Evolutionary conservation across 2,329 filamentous ascomycete species (phyloP).

Genomic region (Cordyceps farinosa): DNA sequence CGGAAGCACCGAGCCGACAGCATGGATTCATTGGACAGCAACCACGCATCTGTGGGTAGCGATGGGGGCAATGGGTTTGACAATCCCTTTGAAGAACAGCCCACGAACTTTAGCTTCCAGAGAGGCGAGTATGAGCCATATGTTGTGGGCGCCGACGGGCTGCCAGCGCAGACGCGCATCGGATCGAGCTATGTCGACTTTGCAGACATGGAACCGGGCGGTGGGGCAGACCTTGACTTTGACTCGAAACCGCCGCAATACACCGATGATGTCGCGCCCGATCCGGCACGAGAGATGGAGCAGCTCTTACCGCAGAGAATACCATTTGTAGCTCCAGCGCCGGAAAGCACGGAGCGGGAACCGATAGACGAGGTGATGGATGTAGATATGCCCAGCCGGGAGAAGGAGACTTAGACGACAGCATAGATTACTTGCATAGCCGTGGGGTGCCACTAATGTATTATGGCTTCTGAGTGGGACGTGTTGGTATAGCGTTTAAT

Average conservation of each 20-base stretch:
- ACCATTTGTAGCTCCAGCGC: neutral
- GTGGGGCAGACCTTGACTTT: neutral
- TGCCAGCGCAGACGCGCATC: neutral
- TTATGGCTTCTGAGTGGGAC: neutral
- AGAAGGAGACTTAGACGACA: slow-evolving; percentile 3
- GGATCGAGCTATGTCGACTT: neutral
- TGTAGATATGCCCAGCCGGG: slow-evolving; percentile 1
- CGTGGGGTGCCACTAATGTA: neutral
- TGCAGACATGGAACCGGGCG: neutral
- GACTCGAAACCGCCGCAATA: neutral
- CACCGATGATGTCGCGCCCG: neutral
- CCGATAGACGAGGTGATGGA: neutral
- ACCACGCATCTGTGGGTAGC: slow-evolving; percentile 42
- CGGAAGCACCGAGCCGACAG: slow-evolving; percentile 45
- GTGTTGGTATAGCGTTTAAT: neutral
- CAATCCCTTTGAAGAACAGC: slow-evolving; percentile 21
- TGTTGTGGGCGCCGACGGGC: neutral
- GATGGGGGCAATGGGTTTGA: slow-evolving; percentile 33
- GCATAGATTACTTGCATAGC: neutral
- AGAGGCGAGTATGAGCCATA: neutral
- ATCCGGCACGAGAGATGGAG: slow-evolving; percentile 10
- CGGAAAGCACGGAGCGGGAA: neutral
- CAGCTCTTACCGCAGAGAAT: neutral
- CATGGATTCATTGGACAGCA: slow-evolving; percentile 45
- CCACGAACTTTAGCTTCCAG: slow-evolving; percentile 7